Conservation (phyloP, 2,329 filamentous ascomycete species). For the Cytospora piceae region DNA sequence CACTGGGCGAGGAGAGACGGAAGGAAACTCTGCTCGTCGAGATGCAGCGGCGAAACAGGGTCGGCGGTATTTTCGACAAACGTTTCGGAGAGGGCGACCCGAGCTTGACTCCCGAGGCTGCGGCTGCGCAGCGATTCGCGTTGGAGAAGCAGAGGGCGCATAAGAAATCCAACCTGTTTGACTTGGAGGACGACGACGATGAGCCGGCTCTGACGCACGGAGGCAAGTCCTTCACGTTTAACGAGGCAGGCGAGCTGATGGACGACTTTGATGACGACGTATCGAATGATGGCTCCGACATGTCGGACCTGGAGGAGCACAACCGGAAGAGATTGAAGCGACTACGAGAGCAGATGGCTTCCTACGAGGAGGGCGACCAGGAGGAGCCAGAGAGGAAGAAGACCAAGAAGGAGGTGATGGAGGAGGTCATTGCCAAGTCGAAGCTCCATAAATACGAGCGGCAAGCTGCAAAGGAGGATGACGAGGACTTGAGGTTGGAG, state of each 20-base stretch:
- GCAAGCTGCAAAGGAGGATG: constrained; percentile 89
- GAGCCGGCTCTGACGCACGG: constrained; percentile 77
- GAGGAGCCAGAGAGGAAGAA: constrained; percentile 83
- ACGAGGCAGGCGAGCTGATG: constrained; percentile 53
- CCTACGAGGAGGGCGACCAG: constrained; percentile 51
- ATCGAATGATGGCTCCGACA: constrained; percentile 61
- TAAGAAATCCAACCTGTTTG: constrained; percentile 81
- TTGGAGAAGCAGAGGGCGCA: constrained; percentile 80
- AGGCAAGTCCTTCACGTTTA: constrained; percentile 73
- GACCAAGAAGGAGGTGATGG: constrained; percentile 95
- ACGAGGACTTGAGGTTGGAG: constrained; percentile 82
- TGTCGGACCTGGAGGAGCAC: constrained; percentile 48
- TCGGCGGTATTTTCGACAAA: constrained; percentile 88
- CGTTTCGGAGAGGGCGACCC: constrained; percentile 96
- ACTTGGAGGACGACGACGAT: constrained; percentile 82
- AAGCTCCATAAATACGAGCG: constrained; percentile 95
- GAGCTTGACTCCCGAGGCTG: constrained; percentile 89
- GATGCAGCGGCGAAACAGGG: constrained; percentile 86
- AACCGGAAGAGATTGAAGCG: constrained; percentile 61
- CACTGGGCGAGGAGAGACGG: constrained; percentile 82
- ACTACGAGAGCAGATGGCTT: constrained; percentile 49
- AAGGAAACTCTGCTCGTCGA: constrained; percentile 85
- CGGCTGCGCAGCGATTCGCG: constrained; percentile 88
- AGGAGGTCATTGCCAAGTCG: constrained; percentile 96
- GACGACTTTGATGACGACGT: constrained; percentile 82